Percentiles rank a stretch among this genome's conserved stretches.
These are phyloP conservation scores for Lonicera japonica DNA, from an alignment of 129 eudicot genomes.

Conservation along the genomic window DNA sequence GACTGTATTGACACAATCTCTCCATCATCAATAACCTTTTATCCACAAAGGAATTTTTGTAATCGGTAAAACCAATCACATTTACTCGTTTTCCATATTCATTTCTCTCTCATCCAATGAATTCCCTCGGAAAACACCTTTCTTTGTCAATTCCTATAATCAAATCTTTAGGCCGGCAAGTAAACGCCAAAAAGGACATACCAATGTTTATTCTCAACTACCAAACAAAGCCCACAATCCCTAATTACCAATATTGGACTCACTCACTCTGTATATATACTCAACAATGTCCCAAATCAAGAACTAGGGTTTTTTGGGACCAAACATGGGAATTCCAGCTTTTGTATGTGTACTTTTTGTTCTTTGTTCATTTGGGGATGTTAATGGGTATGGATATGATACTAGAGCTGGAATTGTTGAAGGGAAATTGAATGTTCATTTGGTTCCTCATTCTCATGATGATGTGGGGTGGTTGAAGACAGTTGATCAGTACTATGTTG, in stretches of 20 bases:
- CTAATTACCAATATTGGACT: not conserved
- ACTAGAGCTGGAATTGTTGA: conserved; percentile 64
- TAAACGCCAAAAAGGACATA: not conserved
- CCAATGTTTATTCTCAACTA: not conserved
- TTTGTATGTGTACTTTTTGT: conserved; percentile 6
- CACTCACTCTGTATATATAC: not conserved
- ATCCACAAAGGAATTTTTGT: too few species aligned
- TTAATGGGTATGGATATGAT: conserved; percentile 45
- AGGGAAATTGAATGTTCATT: conserved; percentile 83
- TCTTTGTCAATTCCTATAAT: not conserved
- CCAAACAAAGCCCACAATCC: not conserved
- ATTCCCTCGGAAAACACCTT: not conserved
- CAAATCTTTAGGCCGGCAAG: not conserved
- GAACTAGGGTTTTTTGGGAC: conserved; percentile 3
- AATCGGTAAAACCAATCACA: too few species aligned
- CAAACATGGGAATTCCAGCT: not conserved
- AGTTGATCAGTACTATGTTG: conserved; percentile 95
- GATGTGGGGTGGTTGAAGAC: conserved; percentile 99
- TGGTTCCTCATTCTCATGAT: conserved; percentile 96
- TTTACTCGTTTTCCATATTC: too few species aligned
- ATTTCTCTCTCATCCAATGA: too few species aligned
- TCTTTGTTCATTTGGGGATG: conserved; percentile 21
- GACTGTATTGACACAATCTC: too few species aligned
- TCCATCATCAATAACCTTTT: too few species aligned
- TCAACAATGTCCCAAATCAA: not conserved